A percentile compares a stretch with the other conserved stretches of the same genome.
These are phyloP conservation scores for Panicum virgatum DNA, from an alignment of 202 grass and related monocot species.

Conservation along the genomic window DNA sequence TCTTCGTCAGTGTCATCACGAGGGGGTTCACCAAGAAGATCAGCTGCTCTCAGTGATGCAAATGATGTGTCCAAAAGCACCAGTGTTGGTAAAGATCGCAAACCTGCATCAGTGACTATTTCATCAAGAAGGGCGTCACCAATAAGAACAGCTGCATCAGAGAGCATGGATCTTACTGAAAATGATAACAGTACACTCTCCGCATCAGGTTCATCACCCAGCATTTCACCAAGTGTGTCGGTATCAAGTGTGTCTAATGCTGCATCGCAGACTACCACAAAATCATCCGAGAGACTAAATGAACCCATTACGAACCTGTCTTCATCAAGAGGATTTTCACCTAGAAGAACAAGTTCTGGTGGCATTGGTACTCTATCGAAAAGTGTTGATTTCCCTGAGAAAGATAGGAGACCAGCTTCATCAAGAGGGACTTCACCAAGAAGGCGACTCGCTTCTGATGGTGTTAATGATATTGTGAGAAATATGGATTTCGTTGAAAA, in stretches of 20 bases:
- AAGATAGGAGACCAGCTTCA: slow-evolving; percentile 51
- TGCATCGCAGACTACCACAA: slow-evolving; percentile 36
- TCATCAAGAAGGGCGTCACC: slow-evolving; percentile 46
- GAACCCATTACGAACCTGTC: slow-evolving; percentile 42
- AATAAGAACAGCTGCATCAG: slow-evolving; percentile 36
- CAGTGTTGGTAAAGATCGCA: slow-evolving; percentile 49
- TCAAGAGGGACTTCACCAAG: slow-evolving; percentile 45
- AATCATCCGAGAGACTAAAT: slow-evolving; percentile 50
- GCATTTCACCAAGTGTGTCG: slow-evolving; percentile 52
- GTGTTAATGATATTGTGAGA: slow-evolving; percentile 40
- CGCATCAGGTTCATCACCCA: slow-evolving; percentile 44
- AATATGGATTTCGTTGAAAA: slow-evolving; percentile 48
- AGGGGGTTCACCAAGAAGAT: slow-evolving; percentile 58
- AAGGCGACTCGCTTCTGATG: slow-evolving; percentile 44
- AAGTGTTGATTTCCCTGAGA: slow-evolving; percentile 49
- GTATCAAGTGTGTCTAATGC: slow-evolving; percentile 43
- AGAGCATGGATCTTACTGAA: slow-evolving; percentile 64
- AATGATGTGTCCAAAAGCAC: slow-evolving; percentile 24
- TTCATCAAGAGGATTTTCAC: slow-evolving; percentile 61
- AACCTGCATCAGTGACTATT: slow-evolving; percentile 42
- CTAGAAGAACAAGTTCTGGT: slow-evolving; percentile 58
- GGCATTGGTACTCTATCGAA: slow-evolving; percentile 26
- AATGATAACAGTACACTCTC: slow-evolving; percentile 46
- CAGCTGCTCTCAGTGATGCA: slow-evolving; percentile 38
- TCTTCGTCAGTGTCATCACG: slow-evolving; percentile 38